These are phyloP conservation scores for Vigna reflexopilosa DNA, from an alignment of 306 rosid species.

Conservation along the genomic window DNA sequence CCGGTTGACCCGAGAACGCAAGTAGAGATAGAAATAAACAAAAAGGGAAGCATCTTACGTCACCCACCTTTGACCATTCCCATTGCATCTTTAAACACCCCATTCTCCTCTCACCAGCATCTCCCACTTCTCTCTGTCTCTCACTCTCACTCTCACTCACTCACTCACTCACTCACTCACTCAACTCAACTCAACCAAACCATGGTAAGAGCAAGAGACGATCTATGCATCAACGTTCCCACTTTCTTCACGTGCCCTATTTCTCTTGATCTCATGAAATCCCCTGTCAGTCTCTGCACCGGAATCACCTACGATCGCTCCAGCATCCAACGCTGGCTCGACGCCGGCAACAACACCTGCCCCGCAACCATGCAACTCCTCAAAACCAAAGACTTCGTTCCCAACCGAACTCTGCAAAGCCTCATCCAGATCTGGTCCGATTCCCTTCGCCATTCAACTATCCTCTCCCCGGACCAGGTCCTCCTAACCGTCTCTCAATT, in stretches of 20 bases:
- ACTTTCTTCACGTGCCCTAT: constrained; percentile 81
- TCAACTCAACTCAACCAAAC: neutral
- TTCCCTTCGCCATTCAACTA: constrained; percentile 46
- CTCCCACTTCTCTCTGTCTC: constrained; percentile 12
- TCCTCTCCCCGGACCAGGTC: constrained; percentile 46
- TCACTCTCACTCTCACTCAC: neutral
- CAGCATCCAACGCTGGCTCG: constrained; percentile 94
- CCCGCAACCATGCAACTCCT: constrained; percentile 98
- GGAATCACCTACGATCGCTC: constrained; percentile 92
- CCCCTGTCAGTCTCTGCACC: constrained; percentile 89
- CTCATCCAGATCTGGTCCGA: constrained; percentile 95
- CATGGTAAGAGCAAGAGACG: constrained; percentile 60
- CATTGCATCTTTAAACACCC: constrained; percentile 56
- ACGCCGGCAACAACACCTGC: constrained; percentile 88
- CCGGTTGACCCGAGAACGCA: too few relatives aligned
- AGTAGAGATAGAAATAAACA: neutral
- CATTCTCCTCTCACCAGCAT: constrained; percentile 43
- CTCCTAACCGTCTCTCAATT: constrained; percentile 41
- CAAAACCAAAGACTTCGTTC: constrained; percentile 72
- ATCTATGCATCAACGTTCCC: constrained; percentile 68
- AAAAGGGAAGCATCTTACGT: constrained; percentile 52
- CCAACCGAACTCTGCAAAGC: constrained; percentile 79
- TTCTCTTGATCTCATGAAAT: constrained; percentile 80
- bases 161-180: neutral
- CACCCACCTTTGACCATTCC: constrained; percentile 74